Evolutionary conservation across 768 basidiomycete genomes (phyloP), one percentile per base, ranked within the genome.

Genomic region (Tricholoma flavovirens): DNA sequence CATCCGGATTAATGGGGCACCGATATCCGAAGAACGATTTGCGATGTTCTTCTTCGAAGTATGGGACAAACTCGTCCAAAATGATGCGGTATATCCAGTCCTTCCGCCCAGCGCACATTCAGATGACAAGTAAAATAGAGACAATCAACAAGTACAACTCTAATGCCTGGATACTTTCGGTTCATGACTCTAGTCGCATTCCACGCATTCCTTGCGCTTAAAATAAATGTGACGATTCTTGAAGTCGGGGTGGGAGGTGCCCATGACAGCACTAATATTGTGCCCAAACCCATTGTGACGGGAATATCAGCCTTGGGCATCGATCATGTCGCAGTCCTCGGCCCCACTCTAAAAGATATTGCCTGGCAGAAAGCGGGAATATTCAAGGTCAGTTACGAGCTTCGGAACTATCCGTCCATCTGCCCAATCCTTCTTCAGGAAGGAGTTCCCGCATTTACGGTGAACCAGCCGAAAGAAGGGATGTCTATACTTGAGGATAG

Each of bases 311-410:
- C 92, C 3, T 77, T 99, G 11, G 97, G 97, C 1, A 82, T 98
- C 60, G 97, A 99, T 65, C 97, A 99, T 72, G 83, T 90, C 42
- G 74, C 78, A 54, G 83, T 97, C 22, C 77, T 99, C 1, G 97
- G 97, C 0, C 87, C 87, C 64, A 97, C 95, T 0, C 71, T 98
- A 4, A 71, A 76, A 32, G 91, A 97, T 65, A 98, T 99, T 60
- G 91, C 95, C 1, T 83, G 83, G 80, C 96, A 98, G 66, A 99
- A 99, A 69, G 92, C 87, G 26, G 97, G 97, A 1, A 98, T 99
- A 52, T 98, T 88, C 73, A 99, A 99, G 80, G 89, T 83, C 51
- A 26, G 72, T 59, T 26, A 3, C 19, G 5, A 38, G 33, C 12
- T 15, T 9, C 9, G 55, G 17, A 51, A 38, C 30, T 43, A 22